Percentiles rank a stretch among this genome's conserved stretches.
Conservation (phyloP, 164 flowering plant species). For the Vitis cinerea region DNA sequence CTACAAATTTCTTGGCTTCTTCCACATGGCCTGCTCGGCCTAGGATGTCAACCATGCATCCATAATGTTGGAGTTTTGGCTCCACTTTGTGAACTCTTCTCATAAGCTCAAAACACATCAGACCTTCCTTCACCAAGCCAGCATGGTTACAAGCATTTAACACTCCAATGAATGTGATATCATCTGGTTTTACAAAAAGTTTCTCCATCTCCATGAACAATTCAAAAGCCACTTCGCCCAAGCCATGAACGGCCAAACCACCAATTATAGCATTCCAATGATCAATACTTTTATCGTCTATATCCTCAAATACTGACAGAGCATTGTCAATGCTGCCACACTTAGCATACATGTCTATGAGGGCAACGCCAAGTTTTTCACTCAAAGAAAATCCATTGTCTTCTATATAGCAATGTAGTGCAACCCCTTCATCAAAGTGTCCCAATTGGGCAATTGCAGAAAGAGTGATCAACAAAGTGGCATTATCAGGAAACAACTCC, state of each 20-base stretch:
- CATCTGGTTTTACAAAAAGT: constrained; percentile 54
- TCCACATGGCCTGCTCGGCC: constrained; percentile 61
- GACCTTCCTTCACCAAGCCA: constrained; percentile 67
- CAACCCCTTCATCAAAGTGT: constrained; percentile 38
- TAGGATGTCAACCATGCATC: constrained; percentile 71
- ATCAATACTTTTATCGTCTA: constrained; percentile 38
- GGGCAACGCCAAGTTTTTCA: constrained; percentile 60
- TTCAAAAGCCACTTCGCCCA: constrained; percentile 56
- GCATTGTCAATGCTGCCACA: constrained; percentile 65
- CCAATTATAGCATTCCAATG: constrained; percentile 83
- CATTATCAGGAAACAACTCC: constrained; percentile 41
- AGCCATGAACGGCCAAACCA: constrained; percentile 70
- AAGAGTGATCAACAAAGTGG: constrained; percentile 47
- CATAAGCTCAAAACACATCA: constrained; percentile 65
- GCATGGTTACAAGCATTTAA: constrained; percentile 71
- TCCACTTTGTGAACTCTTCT: constrained; percentile 43
- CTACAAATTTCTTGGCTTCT: constrained; percentile 46
- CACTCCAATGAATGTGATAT: constrained; percentile 65
- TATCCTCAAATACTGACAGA: constrained; percentile 35
- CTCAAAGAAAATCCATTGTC: constrained; percentile 26
- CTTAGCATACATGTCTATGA: constrained; percentile 77
- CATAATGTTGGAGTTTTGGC: constrained; percentile 72
- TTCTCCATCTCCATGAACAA: constrained; percentile 56
- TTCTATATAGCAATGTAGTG: constrained; percentile 44
- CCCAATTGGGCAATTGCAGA: constrained; percentile 61